Evolutionary conservation across 2,329 filamentous ascomycete species (phyloP).

Genomic region (Pseudopyricularia javanii): DNA sequence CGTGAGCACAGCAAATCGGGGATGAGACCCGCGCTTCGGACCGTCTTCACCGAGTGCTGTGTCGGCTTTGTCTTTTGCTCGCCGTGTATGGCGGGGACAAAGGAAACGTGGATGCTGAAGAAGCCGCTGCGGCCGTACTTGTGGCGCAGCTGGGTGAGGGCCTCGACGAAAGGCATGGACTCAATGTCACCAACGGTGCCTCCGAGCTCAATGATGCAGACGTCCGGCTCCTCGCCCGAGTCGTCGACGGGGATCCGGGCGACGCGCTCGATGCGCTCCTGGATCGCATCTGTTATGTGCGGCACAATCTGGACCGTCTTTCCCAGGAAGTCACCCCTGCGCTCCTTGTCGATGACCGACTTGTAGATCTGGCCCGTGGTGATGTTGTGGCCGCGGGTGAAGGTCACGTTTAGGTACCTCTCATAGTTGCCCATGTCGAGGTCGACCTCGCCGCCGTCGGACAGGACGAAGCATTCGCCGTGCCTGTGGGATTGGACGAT

Average conservation of each 20-base stretch:
- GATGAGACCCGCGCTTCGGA: conserved; percentile 66
- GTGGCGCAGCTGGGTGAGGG: conserved; percentile 65
- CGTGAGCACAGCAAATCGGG: conserved; percentile 65
- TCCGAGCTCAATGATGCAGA: conserved; percentile 54
- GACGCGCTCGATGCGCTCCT: conserved; percentile 85
- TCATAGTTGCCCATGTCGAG: conserved; percentile 48
- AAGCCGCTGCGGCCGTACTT: conserved; percentile 69
- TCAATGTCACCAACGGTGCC: conserved; percentile 43
- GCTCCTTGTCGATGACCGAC: conserved; percentile 64
- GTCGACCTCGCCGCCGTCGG: conserved; percentile 61
- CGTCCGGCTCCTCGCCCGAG: conserved; percentile 69
- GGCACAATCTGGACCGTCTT: conserved; percentile 76
- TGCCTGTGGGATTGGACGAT: conserved; percentile 37
- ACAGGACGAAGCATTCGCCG: conserved; percentile 80
- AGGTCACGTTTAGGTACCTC: conserved; percentile 65
- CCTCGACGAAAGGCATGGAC: conserved; percentile 78
- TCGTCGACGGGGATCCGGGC: conserved; percentile 79
- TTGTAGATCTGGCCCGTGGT: conserved; percentile 96
- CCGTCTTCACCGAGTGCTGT: conserved; percentile 75
- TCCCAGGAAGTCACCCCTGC: conserved; percentile 66
- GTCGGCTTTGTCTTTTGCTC: conserved; percentile 97
- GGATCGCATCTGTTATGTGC: conserved; percentile 82
- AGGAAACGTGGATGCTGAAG: conserved; percentile 77
- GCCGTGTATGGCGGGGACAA: conserved; percentile 58
- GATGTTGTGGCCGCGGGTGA: conserved; percentile 86